Conservation (phyloP, 139 green algal genomes). For the Yamagishiella unicocca region DNA sequence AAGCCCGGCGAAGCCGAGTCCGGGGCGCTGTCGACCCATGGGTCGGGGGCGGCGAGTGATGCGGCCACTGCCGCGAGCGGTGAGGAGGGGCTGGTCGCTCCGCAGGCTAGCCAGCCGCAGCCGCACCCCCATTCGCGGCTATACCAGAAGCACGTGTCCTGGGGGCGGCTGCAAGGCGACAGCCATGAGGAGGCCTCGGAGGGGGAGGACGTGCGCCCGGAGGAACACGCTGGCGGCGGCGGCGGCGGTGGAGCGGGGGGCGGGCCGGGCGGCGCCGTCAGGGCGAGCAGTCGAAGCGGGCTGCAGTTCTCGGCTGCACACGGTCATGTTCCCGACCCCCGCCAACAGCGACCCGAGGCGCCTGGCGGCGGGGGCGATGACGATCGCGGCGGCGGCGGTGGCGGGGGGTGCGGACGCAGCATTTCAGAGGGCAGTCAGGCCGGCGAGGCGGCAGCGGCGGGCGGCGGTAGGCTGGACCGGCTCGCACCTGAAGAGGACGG, state of each 20-base stretch:
- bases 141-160: constrained; percentile 32
- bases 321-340: too few relatives aligned
- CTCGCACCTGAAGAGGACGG: too few relatives aligned
- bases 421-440: neutral
- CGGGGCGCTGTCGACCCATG: neutral
- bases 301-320: too few relatives aligned
- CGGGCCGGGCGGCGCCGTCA: neutral
- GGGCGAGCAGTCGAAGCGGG: too few relatives aligned
- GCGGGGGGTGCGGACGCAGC: neutral
- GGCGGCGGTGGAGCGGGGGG: neutral
- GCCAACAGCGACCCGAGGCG: too few relatives aligned
- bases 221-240: neutral
- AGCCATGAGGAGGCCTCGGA: too few relatives aligned
- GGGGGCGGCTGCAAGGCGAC: neutral
- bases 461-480: too few relatives aligned
- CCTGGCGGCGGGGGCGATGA: too few relatives aligned
- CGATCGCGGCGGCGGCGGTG: neutral
- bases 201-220: too few relatives aligned
- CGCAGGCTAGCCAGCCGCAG: neutral
- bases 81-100: neutral
- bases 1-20: neutral
- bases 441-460: too few relatives aligned
- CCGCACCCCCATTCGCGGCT: neutral
- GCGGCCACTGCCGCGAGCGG: neutral
- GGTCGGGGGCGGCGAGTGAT: too few relatives aligned